Evolutionary conservation across 2,329 filamentous ascomycete genomes (phyloP), one percentile per base, ranked within the genome.

Genomic region (Colletotrichum higginsianum): DNA sequence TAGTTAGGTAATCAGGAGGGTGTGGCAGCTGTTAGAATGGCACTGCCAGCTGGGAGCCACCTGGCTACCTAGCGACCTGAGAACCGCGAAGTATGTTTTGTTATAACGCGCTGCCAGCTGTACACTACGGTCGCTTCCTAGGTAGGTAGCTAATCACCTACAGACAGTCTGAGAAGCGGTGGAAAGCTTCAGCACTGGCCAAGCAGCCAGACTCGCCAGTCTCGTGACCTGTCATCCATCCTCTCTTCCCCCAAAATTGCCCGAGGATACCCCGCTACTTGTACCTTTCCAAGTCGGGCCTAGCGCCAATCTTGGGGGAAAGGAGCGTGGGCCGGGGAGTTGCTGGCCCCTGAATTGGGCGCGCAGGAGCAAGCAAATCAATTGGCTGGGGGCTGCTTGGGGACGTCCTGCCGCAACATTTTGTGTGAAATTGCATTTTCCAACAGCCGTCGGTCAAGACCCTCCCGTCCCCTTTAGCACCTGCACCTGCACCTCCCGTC

Each of bases 381-480:
- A 76, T 76, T 76, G 75, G 74, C 71, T 73, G 71, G 66, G 52
- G 46, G 50, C 13, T 23, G 26, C 47, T 71, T 71, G 66, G 72
- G 67, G 46, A 64, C 63, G 66, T 72, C 75, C 74, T 75, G 74
- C 79, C 75, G 79, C 76, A 80, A 79, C 78, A 80, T 79, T 80
- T 81, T 76, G 74, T 79, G 78, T 81, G 79, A 82, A 81, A 82
- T 82, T 82, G 77, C 80, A 79, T 78, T 79, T 80, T 76, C 76
- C 65, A 67, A 72, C 71, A 71, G 61, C 74, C 55, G 61, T 74
- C 72, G 65, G 68, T 71, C 74, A 73, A 74, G 71, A 73, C 68
- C 68, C 67, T 75, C 70, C 70, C 67, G 68, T 72, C 72, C 73
- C 75, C 74, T 75, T 74, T 74, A 57, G 63, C 57, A 67, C 68